phyloP scores from a whole-genome alignment of 176 grass and related monocot genomes.

The Oryza brachyantha region DNA sequence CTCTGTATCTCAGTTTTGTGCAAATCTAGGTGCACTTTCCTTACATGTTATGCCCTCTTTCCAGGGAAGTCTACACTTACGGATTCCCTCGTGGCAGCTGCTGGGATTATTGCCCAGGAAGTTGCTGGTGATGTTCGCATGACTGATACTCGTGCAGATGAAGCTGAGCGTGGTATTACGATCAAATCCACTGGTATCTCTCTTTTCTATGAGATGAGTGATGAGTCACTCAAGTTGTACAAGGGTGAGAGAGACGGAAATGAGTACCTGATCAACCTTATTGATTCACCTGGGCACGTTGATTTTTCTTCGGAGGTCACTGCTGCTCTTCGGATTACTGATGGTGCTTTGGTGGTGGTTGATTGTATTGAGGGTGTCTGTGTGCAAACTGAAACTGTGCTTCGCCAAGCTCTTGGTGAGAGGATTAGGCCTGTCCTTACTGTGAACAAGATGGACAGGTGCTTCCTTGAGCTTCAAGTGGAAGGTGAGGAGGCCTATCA shows the following conservation, averaged over 20 bases:
- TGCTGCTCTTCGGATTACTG: slow-evolving; percentile 66
- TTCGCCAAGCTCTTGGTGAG: slow-evolving; percentile 73
- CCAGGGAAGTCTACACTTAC: slow-evolving; percentile 83
- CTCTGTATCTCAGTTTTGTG: not conserved
- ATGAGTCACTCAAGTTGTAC: slow-evolving; percentile 52
- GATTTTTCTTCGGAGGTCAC: slow-evolving; percentile 78
- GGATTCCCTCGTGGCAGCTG: slow-evolving; percentile 80
- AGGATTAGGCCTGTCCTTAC: slow-evolving; percentile 84
- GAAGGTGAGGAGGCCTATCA: slow-evolving; percentile 81
- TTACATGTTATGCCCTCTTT: not conserved
- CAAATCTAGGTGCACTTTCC: not conserved
- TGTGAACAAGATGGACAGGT: slow-evolving; percentile 83
- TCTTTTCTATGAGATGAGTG: slow-evolving; percentile 76
- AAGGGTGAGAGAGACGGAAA: slow-evolving; percentile 59
- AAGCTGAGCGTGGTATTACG: slow-evolving; percentile 82
- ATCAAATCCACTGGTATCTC: slow-evolving; percentile 87
- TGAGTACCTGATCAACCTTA: slow-evolving; percentile 74
- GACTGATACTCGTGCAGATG: slow-evolving; percentile 77
- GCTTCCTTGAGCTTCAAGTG: slow-evolving; percentile 79
- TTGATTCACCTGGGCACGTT: slow-evolving; percentile 73
- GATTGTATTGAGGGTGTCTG: slow-evolving; percentile 82
- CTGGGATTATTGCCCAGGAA: slow-evolving; percentile 85
- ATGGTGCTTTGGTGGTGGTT: slow-evolving; percentile 73
- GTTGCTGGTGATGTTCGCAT: slow-evolving; percentile 79
- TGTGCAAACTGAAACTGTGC: slow-evolving; percentile 79